A percentile compares a stretch with the other conserved stretches of the same genome.
Evolutionary conservation across 2,329 filamentous ascomycete genomes (phyloP).

Genomic region (Phyllosticta ampelicida): DNA sequence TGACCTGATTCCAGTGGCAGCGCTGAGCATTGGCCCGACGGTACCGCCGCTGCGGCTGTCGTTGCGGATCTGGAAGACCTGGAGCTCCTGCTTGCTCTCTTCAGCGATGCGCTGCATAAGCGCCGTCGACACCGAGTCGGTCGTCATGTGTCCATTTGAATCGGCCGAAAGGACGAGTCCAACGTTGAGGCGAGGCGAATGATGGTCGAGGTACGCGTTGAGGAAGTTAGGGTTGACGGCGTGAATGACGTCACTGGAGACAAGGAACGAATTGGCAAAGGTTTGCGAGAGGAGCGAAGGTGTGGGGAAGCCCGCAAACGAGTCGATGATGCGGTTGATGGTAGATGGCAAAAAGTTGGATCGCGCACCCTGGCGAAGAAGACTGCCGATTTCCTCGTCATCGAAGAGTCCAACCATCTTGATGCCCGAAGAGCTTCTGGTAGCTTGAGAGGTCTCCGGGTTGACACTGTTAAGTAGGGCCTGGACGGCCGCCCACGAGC

Average conservation of each 20-base stretch:
- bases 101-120: slow-evolving; percentile 71
- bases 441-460: slow-evolving; percentile 38
- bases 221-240: slow-evolving; percentile 93
- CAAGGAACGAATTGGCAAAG: slow-evolving; percentile 82
- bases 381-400: slow-evolving; percentile 89
- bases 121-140: slow-evolving; percentile 74
- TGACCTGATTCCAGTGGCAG: slow-evolving; percentile 67
- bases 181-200: slow-evolving; percentile 79
- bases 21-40: slow-evolving; percentile 83
- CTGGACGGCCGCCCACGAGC: slow-evolving; percentile 83
- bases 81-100: slow-evolving; percentile 58
- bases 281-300: slow-evolving; percentile 62
- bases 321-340: slow-evolving; percentile 72
- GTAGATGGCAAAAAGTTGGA: slow-evolving; percentile 78
- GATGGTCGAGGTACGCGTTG: slow-evolving; percentile 68
- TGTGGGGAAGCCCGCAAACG: slow-evolving; percentile 41
- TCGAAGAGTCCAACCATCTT: slow-evolving; percentile 93
- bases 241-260: slow-evolving; percentile 88
- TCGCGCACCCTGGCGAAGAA: slow-evolving; percentile 78
- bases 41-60: slow-evolving; percentile 84
- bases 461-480: slow-evolving; percentile 61
- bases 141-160: slow-evolving; percentile 92
- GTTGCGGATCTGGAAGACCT: slow-evolving; percentile 92
- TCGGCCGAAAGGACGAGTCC: slow-evolving; percentile 73
- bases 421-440: slow-evolving; percentile 54